These are phyloP conservation scores for Aspergillus alliaceus DNA, from an alignment of 2,329 filamentous ascomycete genomes.

Conservation along the genomic window DNA sequence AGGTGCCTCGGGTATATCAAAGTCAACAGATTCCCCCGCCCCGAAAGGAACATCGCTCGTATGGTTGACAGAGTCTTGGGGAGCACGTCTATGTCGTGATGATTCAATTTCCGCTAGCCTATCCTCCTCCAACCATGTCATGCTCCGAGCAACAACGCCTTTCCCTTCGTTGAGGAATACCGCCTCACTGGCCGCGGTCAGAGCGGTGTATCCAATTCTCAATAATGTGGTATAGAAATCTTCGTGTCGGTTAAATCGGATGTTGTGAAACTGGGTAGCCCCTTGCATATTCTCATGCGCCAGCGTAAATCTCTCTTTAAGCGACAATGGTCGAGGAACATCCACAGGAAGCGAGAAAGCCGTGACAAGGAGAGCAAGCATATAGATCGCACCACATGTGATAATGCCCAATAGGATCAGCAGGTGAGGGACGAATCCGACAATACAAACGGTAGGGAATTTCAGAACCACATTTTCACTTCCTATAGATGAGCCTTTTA, in stretches of 20 bases:
- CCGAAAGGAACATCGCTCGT: slow-evolving; percentile 27
- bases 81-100: slow-evolving; percentile 32
- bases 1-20: slow-evolving; percentile 34
- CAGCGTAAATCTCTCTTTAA: slow-evolving; percentile 62
- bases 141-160: slow-evolving; percentile 68
- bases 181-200: slow-evolving; percentile 92
- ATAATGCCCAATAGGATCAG: slow-evolving; percentile 77
- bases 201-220: slow-evolving; percentile 79
- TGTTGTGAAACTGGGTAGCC: slow-evolving; percentile 77
- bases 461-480: slow-evolving; percentile 65
- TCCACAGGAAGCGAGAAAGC: slow-evolving; percentile 64
- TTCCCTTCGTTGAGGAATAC: slow-evolving; percentile 92
- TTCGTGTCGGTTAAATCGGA: slow-evolving; percentile 80
- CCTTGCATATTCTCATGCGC: slow-evolving; percentile 92
- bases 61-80: slow-evolving; percentile 16
- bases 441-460: slow-evolving; percentile 91
- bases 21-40: slow-evolving; percentile 32
- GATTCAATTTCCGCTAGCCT: slow-evolving; percentile 73
- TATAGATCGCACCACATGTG: slow-evolving; percentile 75
- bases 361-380: slow-evolving; percentile 72
- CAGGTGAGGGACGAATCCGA: slow-evolving; percentile 93
- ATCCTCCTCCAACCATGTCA: slow-evolving; percentile 92
- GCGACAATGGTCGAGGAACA: slow-evolving; percentile 44
- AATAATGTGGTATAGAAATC: slow-evolving; percentile 94
- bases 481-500: slow-evolving; percentile 46